Base-by-base conservation (phyloP, 2,329 filamentous ascomycete genomes). In the Aspergillus sp. region DNA sequence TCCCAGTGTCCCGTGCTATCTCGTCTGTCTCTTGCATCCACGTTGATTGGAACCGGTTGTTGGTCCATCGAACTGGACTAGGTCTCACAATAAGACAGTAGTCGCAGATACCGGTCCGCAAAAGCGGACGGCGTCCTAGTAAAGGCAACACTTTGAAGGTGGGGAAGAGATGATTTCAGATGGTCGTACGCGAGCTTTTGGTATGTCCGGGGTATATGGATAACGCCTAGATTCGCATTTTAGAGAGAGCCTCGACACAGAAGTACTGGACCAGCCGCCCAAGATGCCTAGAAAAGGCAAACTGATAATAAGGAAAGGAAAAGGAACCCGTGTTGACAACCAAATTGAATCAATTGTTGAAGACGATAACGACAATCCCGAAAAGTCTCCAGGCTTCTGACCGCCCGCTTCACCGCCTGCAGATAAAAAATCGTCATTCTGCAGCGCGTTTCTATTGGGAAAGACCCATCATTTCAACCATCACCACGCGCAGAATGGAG, bases 401-500 rank as follows among this genome's bases (percentile, higher is more conserved):
- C 55, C 57, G 57, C 55, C 46, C 5, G 19, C 2, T 38, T 45
- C 48, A 58, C 57, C 57, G 57, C 57, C 53, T 41, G 32, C 7
- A 36, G 41, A 53, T 47, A 55, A 50, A 57, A 54, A 43, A 50
- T 52, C 52, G 48, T 43, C 42, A 29, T 29, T 43, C 43, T 46
- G 46, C 38, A 33, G 33, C 35, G 34, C 12, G 29, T 43, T 44
- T 19, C 19, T 39, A 9, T 35, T 27, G 19, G 4, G 8, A 12
- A 26, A 41, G 35, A 45, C 30, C 48, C 33, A 52, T 28, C 49
- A 52, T 58, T 55, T 19, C 54, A 50, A 55, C 48, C 43, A 49
- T 42, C 43, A 44, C 42, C 6, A 46, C 38, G 41, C 42, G 44
- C 47, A 46, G 43, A 34, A 80, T 81, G 77, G 78, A 81, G 35